Evolutionary conservation across 352 stramenopile genomes (phyloP).

Genomic region (Thalassiosira mediterranea): DNA sequence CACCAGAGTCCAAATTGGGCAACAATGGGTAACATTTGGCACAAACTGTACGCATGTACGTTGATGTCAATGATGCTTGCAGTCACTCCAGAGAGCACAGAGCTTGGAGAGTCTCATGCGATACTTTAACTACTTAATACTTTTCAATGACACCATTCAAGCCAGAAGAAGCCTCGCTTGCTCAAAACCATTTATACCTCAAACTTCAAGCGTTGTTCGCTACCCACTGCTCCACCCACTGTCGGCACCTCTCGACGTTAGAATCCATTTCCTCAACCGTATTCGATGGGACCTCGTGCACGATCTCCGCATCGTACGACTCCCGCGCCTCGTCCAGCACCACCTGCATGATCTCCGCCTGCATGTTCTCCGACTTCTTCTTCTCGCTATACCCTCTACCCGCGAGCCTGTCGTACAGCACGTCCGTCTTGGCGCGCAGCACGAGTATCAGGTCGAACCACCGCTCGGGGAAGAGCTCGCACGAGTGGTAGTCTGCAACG

Average conservation of each 20-base stretch:
- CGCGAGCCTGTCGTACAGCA: conserved; percentile 83
- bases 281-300: conserved; percentile 93
- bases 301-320: conserved; percentile 92
- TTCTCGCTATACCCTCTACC: conserved; percentile 93
- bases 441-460: conserved; percentile 93
- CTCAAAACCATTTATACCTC: background rate
- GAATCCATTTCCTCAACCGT: conserved; percentile 95
- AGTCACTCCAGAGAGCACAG: too few relatives aligned
- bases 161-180: too few relatives aligned
- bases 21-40: too few relatives aligned
- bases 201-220: conserved; percentile 57
- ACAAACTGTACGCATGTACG: too few relatives aligned
- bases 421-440: conserved; percentile 88
- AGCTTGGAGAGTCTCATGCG: too few relatives aligned
- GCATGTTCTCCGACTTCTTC: conserved; percentile 94
- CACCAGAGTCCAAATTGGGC: too few relatives aligned
- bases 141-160: too few relatives aligned
- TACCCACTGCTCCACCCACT: conserved; percentile 93
- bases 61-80: too few relatives aligned
- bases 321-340: conserved; percentile 95
- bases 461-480: conserved; percentile 97
- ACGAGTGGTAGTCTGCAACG: conserved; percentile 97
- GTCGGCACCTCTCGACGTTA: conserved; percentile 91
- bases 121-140: too few relatives aligned
- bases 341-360: conserved; percentile 98